Evolutionary conservation across 768 basidiomycete genomes (phyloP), one percentile per base, ranked within the genome.

Genomic region (Krasilnikovozyma curviuscula): DNA sequence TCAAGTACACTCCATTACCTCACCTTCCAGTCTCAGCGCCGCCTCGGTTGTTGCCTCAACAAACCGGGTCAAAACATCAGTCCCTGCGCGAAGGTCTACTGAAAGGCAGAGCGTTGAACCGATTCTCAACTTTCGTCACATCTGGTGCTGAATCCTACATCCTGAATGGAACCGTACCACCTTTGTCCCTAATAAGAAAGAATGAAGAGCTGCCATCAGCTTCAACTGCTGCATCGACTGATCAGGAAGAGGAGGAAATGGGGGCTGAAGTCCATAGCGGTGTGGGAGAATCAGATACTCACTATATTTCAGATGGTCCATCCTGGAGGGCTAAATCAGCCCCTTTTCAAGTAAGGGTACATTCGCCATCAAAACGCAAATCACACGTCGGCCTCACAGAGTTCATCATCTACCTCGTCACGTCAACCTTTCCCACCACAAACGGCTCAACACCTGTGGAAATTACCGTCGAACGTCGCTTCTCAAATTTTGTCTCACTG

Each of bases 121-220:
- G 82, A n/a, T 85, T 85, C 65, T 83, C 81, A 1, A 78, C 71
- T 48, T 85, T 84, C 61, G 82, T 85, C 13, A 82, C 79, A 7
- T 82, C 78, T 49, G 83, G 83, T 30, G 83, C 83, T 9, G 83
- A 85, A 61, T 77, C 78, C 44, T 85, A 77, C 67, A 71, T 84
- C 7, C 70, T 84, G n/a, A 73, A 78, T 42, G 83, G 83, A 61
- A 67, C 13, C 30, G 19, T n/a, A 16, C 9, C 8, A 19, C 21
- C 44, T 1, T 18, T 34, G 2, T 21, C 32, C 21, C 31, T 19
- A 33, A 40, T 27, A 44, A 29, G 9, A 19, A 12, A 14, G 40
- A 31, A 35, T 30, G 39, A 25, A 35, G 21, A 29, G 31, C 30
- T 3, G 50, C 14, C 2, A 2, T 8, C 10, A 7, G 24, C 12